These are phyloP conservation scores for Flaveria brownii DNA, from an alignment of 129 eudicot genomes.

Conservation along the genomic window DNA sequence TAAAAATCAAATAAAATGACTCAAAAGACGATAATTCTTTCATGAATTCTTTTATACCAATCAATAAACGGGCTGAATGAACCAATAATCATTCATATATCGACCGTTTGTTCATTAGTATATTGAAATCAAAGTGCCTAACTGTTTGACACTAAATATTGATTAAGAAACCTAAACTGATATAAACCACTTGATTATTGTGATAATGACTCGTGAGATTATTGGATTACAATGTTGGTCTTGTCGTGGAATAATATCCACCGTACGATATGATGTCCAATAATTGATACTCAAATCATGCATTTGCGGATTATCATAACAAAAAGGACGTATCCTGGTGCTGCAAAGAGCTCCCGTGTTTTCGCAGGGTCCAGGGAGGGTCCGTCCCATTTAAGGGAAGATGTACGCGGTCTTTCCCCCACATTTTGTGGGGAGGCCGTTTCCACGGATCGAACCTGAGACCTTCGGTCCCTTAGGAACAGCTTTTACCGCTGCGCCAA, in stretches of 20 bases:
- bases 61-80: neutral
- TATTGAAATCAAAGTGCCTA: neutral
- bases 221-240: constrained; percentile 23
- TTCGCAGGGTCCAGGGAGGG: too few species aligned
- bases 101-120: neutral
- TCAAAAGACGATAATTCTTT: neutral
- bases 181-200: constrained; percentile 7
- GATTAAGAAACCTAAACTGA: neutral
- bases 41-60: neutral
- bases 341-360: too few species aligned
- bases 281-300: constrained; percentile 30
- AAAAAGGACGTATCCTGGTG: too few species aligned
- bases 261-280: constrained; percentile 30
- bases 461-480: too few species aligned
- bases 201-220: constrained; percentile 14
- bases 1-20: neutral
- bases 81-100: neutral
- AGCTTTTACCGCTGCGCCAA: too few species aligned
- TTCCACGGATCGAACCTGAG: too few species aligned
- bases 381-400: too few species aligned
- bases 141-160: neutral
- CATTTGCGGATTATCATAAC: constrained; percentile 2
- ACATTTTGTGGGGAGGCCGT: too few species aligned
- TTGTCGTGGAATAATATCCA: constrained; percentile 32
- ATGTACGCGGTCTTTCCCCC: too few species aligned